phyloP scores from a whole-genome alignment of 345 rosid genomes.

The Toxicodendron radicans region DNA sequence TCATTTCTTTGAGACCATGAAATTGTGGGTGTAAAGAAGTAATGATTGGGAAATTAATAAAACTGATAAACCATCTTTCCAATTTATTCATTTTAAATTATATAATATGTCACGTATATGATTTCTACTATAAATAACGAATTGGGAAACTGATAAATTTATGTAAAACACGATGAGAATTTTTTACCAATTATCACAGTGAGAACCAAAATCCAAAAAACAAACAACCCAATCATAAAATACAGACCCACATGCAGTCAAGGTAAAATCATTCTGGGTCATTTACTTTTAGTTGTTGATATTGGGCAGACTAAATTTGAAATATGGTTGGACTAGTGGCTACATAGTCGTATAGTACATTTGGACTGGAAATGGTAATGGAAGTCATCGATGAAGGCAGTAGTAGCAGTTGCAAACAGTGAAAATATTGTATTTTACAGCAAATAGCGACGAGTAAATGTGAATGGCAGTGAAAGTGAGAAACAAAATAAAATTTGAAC shows the following conservation, averaged over 20 bases:
- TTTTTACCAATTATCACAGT: no score
- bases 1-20: constrained; percentile 19
- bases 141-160: neutral
- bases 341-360: no score
- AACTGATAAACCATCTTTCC: constrained; percentile 17
- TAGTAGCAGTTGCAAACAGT: no score
- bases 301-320: neutral
- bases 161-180: neutral
- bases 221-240: neutral
- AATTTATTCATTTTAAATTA: neutral
- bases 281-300: neutral
- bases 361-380: neutral
- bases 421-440: no score
- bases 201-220: no score
- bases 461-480: no score
- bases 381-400: no score
- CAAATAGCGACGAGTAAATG: no score
- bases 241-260: neutral
- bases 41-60: constrained; percentile 24
- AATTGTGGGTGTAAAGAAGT: constrained; percentile 29
- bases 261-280: neutral
- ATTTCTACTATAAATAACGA: neutral
- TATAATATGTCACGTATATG: neutral
- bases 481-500: no score
- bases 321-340: neutral